These are phyloP conservation scores for Meira miltonrushii DNA, from an alignment of 1,284 basidiomycete genomes.

Conservation along the genomic window DNA sequence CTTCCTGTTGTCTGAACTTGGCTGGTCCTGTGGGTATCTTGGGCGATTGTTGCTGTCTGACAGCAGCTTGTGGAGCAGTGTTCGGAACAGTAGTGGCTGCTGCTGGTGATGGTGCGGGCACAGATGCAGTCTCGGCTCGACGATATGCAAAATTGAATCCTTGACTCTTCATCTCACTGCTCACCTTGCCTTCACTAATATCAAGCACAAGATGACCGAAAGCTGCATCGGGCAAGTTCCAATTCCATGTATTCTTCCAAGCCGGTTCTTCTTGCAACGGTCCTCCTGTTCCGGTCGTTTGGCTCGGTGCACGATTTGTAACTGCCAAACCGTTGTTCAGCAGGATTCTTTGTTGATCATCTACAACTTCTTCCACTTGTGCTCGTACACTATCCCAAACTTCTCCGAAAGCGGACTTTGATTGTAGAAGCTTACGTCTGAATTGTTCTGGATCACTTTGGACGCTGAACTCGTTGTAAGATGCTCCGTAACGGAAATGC, in stretches of 20 bases:
- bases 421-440: constrained; percentile 70
- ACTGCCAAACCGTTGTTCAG: constrained; percentile 85
- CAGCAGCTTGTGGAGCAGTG: not conserved
- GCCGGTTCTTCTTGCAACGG: constrained; percentile 67
- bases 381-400: constrained; percentile 90
- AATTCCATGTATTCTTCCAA: constrained; percentile 75
- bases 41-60: not conserved
- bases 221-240: constrained; percentile 88
- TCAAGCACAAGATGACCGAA: constrained; percentile 83
- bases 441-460: constrained; percentile 84
- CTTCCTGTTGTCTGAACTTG: too few species aligned
- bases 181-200: constrained; percentile 82
- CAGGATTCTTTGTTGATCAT: constrained; percentile 80
- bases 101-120: not conserved
- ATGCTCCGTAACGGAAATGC: constrained; percentile 92
- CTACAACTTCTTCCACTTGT: constrained; percentile 86
- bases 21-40: not conserved
- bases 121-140: constrained; percentile 54
- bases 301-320: constrained; percentile 69
- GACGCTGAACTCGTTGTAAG: constrained; percentile 95
- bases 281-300: constrained; percentile 56
- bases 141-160: constrained; percentile 95
- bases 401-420: constrained; percentile 78
- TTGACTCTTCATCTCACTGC: constrained; percentile 84
- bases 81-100: not conserved